phyloP scores from a whole-genome alignment of 148 eudicot species.

The Polygonum maritimum region DNA sequence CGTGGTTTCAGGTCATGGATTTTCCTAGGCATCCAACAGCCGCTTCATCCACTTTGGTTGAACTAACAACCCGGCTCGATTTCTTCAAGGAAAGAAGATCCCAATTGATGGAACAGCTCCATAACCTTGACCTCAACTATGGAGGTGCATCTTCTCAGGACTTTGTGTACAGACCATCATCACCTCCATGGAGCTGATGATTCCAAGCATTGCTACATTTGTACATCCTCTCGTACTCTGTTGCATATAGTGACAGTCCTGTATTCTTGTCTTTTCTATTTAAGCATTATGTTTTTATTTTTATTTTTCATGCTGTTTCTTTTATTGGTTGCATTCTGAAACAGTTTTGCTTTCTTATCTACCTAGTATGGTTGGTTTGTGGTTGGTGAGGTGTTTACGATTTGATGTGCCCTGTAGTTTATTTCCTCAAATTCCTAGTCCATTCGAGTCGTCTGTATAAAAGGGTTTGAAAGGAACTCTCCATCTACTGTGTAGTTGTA shows the following conservation, averaged over 20 bases:
- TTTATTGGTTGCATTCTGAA: neutral
- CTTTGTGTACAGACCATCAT: slow-evolving; percentile 57
- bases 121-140: slow-evolving; percentile 65
- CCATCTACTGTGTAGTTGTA: neutral
- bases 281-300: neutral
- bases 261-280: neutral
- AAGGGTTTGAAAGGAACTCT: neutral
- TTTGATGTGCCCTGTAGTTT: neutral
- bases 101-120: slow-evolving; percentile 96
- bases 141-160: slow-evolving; percentile 54
- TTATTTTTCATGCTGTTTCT: neutral
- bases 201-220: neutral
- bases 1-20: slow-evolving; percentile 45
- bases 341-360: slow-evolving; percentile 8
- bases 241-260: slow-evolving; percentile 5
- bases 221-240: slow-evolving; percentile 8
- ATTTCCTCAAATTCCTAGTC: neutral
- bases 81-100: slow-evolving; percentile 97
- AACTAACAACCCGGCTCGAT: slow-evolving; percentile 91
- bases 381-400: slow-evolving; percentile 2
- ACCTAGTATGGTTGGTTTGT: neutral
- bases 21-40: slow-evolving; percentile 55
- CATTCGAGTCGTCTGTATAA: slow-evolving; percentile 1
- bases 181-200: slow-evolving; percentile 92
- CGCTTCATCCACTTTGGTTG: slow-evolving; percentile 83